phyloP scores from a whole-genome alignment of 2,329 filamentous ascomycete genomes.

The Sporothrix variecibatus region DNA sequence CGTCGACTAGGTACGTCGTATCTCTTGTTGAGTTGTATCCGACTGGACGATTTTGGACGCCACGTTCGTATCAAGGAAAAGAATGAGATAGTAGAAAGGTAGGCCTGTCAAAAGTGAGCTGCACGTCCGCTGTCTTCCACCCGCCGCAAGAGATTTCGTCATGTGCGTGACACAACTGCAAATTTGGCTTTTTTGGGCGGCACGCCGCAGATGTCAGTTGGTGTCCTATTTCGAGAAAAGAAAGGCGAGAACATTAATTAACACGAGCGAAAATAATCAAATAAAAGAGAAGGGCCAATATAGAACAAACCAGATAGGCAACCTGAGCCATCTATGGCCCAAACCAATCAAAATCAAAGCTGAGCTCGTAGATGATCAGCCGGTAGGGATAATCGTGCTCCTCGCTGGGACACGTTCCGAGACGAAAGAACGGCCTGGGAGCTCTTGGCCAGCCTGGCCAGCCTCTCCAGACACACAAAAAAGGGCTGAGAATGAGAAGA shows the following conservation, averaged over 20 bases:
- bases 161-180: constrained; percentile 16
- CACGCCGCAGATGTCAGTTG: constrained; percentile 3
- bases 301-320: neutral
- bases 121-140: neutral
- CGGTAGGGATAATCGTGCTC: neutral
- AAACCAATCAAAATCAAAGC: neutral
- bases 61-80: neutral
- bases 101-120: neutral
- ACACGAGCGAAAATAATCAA: neutral
- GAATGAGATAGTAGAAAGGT: neutral
- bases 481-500: neutral
- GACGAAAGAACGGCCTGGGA: neutral
- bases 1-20: neutral
- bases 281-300: neutral
- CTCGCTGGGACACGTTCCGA: constrained; percentile 5
- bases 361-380: neutral
- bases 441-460: neutral
- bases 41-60: neutral
- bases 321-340: neutral
- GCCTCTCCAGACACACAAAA: neutral
- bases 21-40: neutral
- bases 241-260: neutral
- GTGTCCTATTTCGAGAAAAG: neutral
- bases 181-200: neutral
- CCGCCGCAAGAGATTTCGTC: neutral